Evolutionary conservation across 164 flowering plant species (phyloP), one percentile per base, ranked within the genome.

Genomic region (Vitis riparia): DNA sequence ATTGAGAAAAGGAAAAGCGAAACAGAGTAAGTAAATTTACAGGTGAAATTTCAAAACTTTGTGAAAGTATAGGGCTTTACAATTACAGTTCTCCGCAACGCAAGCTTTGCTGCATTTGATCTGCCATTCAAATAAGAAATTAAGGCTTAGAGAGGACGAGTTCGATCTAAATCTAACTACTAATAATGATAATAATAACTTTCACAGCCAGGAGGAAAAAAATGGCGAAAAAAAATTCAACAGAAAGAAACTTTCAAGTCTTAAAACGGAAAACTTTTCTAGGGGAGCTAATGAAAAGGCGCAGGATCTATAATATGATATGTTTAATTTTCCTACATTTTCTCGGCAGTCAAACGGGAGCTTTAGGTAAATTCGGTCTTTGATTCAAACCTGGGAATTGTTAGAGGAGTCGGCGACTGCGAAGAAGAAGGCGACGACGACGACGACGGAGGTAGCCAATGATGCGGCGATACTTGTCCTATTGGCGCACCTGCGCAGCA

Each of bases 81-180:
- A 27, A 58, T 92, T 75, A 72, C 95, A 92, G 52, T 84, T 88
- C 74, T 82, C 73, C 2, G 88, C 90, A 5, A 88, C 87, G 29
- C 97, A 92, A 0, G 81, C 73, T 82, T 79, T 85, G 83, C 97
- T 92, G 73, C 97, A 92, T 67, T 67, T 63, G 16, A 80, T 78
- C 93, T 91, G 83, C 32, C 9, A 71, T n/a, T 19, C 10, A 52
- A 7, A 37, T 1, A 48, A 16, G 2, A 11, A 63, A 55, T 69
- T 61, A 70, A 23, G 16, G 51, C 16, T 55, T 9, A 3, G 9
- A 11, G 16, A 9, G n/a, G 37, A 10, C 11, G 15, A 49, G 52
- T 13, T 1, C n/a, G 14, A 16, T 10, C 2, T 3, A 53, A 13
- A 15, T 19, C 2, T 17, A 11, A 27, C 44, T 37, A 37, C 44